Base-by-base conservation (phyloP, 257 asterid genomes). In the Eustoma russellianum region DNA sequence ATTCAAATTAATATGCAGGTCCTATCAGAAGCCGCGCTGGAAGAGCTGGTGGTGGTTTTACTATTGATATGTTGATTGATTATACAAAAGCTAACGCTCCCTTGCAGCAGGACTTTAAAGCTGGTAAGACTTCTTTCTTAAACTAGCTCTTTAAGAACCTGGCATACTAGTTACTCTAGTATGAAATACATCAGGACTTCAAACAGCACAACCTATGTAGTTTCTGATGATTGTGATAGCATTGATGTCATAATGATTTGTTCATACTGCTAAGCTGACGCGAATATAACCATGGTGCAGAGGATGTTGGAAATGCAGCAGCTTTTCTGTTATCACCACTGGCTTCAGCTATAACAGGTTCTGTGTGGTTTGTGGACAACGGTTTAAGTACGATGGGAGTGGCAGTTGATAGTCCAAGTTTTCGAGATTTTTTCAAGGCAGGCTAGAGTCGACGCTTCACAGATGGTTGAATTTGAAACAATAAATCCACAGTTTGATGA, bases 21-120 rank as follows among this genome's bases (percentile, higher is more conserved):
- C 98, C 98, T 16, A 57, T 91, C 50, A 74, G 98, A 74, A 91
- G 98, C 65, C 97, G 98, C 41, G 97, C 98, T 52, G 97, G 97
- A 16, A 92, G 88, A 77, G 97, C 97, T 61, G 85, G 87, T 41
- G 98, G 98, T 30, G 87, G 30, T 24, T 24, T 24, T 24, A 24
- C 85, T 64, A 92, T 92, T 46, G 98, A 92, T 71, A 92, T 88
- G 98, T 82, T 88, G 97, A 88, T 92, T 30, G 83, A 92, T 75
- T 92, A 92, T 62, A 87, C 98, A 0, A 46, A 67, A 62, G 94
- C 87, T 76, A 92, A 92, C 53, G 88, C 98, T 3, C 98, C 98
- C 46, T 56, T 82, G 85, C 97, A 88, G 64, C 87, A 92, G 78
- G 98, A 92, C 57, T 77, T 92, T 24, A 24, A 79, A 65, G 89